Base-by-base conservation (phyloP, 164 flowering plant species). In the Vitis vinifera region DNA sequence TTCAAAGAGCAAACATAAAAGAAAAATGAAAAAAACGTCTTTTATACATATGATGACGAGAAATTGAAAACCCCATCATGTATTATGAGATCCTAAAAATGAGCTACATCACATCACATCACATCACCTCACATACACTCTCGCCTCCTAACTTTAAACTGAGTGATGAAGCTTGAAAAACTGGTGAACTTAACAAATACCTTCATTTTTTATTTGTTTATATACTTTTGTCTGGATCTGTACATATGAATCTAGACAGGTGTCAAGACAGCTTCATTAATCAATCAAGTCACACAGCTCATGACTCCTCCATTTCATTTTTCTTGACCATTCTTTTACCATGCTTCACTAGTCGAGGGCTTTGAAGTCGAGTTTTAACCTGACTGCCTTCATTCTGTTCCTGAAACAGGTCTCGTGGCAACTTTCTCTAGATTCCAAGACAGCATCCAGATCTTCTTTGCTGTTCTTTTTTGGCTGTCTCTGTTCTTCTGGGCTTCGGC, bases 401-500 rank as follows among this genome's bases (percentile, higher is more conserved):
- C 12, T 56, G 48, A 19, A 37, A 67, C 75, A 81, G 79, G 84
- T 23, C 14, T 71, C 65, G 69, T 59, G 15, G 72, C 75, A 66
- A 60, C 71, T 68, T 56, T 88, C 5, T 68, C 80, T 31, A 79
- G 74, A 62, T 30, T 86, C 63, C 84, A 82, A 75, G 92, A 91
- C 67, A 80, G 74, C 19, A 71, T 77, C 61, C 87, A 77, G 76
- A 86, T 93, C 60, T 93, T 90, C 78, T 76, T 88, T 75, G 93
- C 92, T 37, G 95, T 90, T 71, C 78, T 93, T 51, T 87, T 93
- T 76, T 91, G 95, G 98, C 84, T 93, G 91, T 87, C 97, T 50
- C 79, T 93, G 56, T 91, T 91, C 79, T 93, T 93, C 84, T 93
- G 97, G 98, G 75, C 86, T 49, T 87, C 85, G 73, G 89, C 82